phyloP scores from a whole-genome alignment of 1,284 basidiomycete genomes.

The Leucoagaricus sp. region DNA sequence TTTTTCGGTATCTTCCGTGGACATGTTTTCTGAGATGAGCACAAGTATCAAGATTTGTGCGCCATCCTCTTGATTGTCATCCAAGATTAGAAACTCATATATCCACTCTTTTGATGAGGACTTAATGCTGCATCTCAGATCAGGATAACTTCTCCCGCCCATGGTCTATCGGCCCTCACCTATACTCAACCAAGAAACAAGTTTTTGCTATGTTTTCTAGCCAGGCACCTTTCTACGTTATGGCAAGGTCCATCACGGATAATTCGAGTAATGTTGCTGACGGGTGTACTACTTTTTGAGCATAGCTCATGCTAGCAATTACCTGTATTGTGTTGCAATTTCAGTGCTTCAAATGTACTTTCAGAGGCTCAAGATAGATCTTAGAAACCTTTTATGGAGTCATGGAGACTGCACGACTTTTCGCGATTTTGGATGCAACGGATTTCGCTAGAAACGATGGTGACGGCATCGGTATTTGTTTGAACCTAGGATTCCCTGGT shows the following conservation, averaged over 20 bases:
- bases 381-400: not conserved
- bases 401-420: not conserved
- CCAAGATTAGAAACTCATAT: slow-evolving; percentile 12
- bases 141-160: not conserved
- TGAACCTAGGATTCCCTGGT: slow-evolving; percentile 26
- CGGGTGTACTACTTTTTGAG: not conserved
- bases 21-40: slow-evolving; percentile 10
- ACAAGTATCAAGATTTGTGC: slow-evolving; percentile 8
- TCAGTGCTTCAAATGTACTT: too few species aligned
- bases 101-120: slow-evolving; percentile 7
- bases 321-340: too few species aligned
- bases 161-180: not conserved
- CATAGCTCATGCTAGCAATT: not conserved
- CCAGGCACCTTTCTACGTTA: slow-evolving; percentile 7
- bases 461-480: slow-evolving; percentile 28
- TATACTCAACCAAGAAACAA: too few species aligned
- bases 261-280: not conserved
- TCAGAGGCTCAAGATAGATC: slow-evolving; percentile 1
- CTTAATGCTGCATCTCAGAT: slow-evolving; percentile 5
- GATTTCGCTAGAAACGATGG: slow-evolving; percentile 23
- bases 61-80: not conserved
- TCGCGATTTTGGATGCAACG: slow-evolving; percentile 18
- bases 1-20: slow-evolving; percentile 12
- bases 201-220: not conserved
- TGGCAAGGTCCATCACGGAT: too few species aligned